Evolutionary conservation across 768 basidiomycete species (phyloP).

Genomic region (Panaeolus cyanescens): DNA sequence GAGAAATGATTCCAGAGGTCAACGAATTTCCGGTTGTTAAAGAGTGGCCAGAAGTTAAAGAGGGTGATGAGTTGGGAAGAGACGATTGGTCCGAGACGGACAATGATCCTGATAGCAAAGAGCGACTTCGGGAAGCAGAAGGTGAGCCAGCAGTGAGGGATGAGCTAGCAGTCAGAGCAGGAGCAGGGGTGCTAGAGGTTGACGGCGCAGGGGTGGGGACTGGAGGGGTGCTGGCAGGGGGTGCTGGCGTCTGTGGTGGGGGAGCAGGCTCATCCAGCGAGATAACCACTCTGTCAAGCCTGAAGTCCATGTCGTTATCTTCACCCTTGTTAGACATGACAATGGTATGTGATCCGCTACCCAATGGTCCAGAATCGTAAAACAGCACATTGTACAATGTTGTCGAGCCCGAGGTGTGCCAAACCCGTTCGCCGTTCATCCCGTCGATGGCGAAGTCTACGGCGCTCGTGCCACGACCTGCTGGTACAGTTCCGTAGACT

Average conservation of each 20-base stretch:
- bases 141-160: too few species aligned
- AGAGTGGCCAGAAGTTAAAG: not conserved
- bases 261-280: not conserved
- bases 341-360: constrained; percentile 6
- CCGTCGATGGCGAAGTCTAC: not conserved
- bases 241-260: not conserved
- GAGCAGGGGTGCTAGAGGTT: too few species aligned
- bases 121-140: not conserved
- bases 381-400: not conserved
- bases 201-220: too few species aligned
- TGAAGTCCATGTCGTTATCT: constrained; percentile 10
- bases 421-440: not conserved
- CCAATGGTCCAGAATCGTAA: constrained; percentile 8
- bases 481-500: constrained; percentile 10
- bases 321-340: constrained; percentile 10
- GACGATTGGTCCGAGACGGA: not conserved
- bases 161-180: too few species aligned
- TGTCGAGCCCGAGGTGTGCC: not conserved
- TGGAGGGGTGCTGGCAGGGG: too few species aligned
- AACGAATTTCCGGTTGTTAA: too few species aligned
- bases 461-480: constrained; percentile 4
- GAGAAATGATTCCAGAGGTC: too few species aligned
- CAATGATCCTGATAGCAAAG: not conserved
- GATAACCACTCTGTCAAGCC: constrained; percentile 10
- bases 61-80: not conserved